A percentile compares a stretch with the other conserved stretches of the same genome.
phyloP scores from a whole-genome alignment of 129 eudicot species.

The Artemisia annua region DNA sequence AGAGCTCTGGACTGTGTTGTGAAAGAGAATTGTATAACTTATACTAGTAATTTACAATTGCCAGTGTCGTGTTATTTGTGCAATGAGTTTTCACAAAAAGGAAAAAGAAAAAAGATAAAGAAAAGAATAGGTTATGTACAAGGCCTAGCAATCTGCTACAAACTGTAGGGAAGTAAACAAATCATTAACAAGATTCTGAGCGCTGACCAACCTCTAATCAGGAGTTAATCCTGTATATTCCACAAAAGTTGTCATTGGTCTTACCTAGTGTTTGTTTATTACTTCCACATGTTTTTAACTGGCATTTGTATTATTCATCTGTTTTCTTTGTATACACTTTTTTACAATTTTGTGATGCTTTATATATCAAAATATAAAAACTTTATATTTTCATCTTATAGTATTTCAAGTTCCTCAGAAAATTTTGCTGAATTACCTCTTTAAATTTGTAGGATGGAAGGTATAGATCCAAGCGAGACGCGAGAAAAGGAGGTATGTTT shows the following conservation, averaged over 20 bases:
- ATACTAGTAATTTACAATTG: not conserved
- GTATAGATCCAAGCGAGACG: constrained; percentile 96
- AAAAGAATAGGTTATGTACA: not conserved
- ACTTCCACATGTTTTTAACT: constrained; percentile 7
- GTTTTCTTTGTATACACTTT: not conserved
- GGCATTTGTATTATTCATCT: not conserved
- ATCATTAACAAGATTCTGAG: not conserved
- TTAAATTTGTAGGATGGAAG: constrained; percentile 76
- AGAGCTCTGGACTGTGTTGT: not conserved
- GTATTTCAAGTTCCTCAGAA: not conserved
- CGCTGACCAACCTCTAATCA: constrained; percentile 13
- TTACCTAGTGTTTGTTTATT: not conserved
- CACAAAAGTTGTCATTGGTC: constrained; percentile 4
- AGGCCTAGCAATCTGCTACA: constrained; percentile 8
- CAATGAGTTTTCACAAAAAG: not conserved
- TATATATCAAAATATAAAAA: constrained; percentile 5
- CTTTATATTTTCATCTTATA: constrained; percentile 1
- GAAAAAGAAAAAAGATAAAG: not conserved
- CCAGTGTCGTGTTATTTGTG: not conserved
- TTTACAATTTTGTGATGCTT: not conserved
- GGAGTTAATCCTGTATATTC: not conserved
- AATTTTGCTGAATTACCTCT: constrained; percentile 27
- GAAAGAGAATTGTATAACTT: not conserved
- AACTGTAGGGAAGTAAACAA: constrained; percentile 7
- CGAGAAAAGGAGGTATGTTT: constrained; percentile 90